These are phyloP conservation scores for Imleria badia DNA, from an alignment of 768 basidiomycete genomes.

Conservation along the genomic window DNA sequence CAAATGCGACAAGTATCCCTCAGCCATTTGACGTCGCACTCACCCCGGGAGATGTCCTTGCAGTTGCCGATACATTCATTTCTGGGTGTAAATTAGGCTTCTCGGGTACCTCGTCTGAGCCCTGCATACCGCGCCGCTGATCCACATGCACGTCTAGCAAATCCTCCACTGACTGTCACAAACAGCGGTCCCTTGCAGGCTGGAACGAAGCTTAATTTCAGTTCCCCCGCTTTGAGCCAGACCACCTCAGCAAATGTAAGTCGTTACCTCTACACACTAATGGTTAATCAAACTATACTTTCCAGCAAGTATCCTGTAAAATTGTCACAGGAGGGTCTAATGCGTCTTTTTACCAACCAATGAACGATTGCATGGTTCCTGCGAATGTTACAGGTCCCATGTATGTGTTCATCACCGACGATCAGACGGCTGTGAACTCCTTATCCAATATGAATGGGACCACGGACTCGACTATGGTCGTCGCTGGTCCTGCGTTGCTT, in stretches of 20 bases:
- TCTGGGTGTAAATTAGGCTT: constrained; percentile 65
- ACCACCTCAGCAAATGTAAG: constrained; percentile 43
- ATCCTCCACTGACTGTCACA: constrained; percentile 59
- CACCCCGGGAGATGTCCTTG: constrained; percentile 67
- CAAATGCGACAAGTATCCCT: constrained; percentile 56
- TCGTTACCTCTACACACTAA: background rate
- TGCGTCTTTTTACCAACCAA: constrained; percentile 55
- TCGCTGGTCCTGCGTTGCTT: constrained; percentile 70
- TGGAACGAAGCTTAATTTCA: constrained; percentile 65
- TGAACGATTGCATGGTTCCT: constrained; percentile 64
- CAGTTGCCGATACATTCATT: constrained; percentile 67
- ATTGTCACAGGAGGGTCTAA: constrained; percentile 68
- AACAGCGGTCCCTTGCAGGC: constrained; percentile 55
- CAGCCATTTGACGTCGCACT: constrained; percentile 72
- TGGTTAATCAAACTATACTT: constrained; percentile 8
- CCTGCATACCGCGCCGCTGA: background rate
- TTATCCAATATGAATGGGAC: constrained; percentile 39
- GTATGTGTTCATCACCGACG: constrained; percentile 66
- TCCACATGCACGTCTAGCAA: constrained; percentile 39
- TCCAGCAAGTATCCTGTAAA: constrained; percentile 65
- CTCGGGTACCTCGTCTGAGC: constrained; percentile 39
- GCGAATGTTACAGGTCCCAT: constrained; percentile 70
- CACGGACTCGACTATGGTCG: constrained; percentile 38
- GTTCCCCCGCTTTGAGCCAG: constrained; percentile 54
- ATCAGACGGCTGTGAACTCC: constrained; percentile 57